Base-by-base conservation (phyloP, 2,329 filamentous ascomycete genomes). In the Metarhizium sp. region DNA sequence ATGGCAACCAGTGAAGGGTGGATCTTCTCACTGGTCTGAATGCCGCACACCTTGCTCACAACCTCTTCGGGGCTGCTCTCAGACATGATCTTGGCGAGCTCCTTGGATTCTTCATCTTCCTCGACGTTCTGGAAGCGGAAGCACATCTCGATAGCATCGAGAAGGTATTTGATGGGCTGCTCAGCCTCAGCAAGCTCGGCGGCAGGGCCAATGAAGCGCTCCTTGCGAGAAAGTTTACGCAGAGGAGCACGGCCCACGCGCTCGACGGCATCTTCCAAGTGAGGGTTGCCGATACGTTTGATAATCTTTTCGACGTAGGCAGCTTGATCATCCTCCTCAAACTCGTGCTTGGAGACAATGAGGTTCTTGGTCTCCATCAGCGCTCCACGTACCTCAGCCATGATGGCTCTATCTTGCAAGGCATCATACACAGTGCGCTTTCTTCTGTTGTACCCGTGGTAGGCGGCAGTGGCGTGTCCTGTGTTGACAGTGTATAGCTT, bases 401-500 rank as follows among this genome's bases (percentile, higher is more conserved):
- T 82, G 67, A 99, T 95, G 65, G 85, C 79, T 67, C 84, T 78
- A 69, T 97, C 90, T 59, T 84, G 82, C 60, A 97, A 81, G 8
- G 92, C 87, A 65, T 97, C 92, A 69, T 94, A 90, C 62, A 99
- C 90, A 58, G 88, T 95, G 67, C 82, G 79, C 80, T 95, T 92
- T 67, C 88, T 85, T 62, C 85, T 82, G 75, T 91, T 81, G 80
- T 95, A 88, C 55, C 92, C 92, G 73, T 94, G 92, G 81, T 97
- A 97, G 58, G 94, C 92, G 20, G 92, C 92, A 7, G 92, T 95
- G 58, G 94, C 94, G 70, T 99, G 94, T 55, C 91, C 88, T 25
- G 94, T 99, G 82, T 99, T 99, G 81, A 99, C 92, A 25, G 94
- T 99, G 80, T 92, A 99, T 61, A 99, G 86, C 82, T 99, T 99